Evolutionary conservation across 441 rosid species (phyloP).

Genomic region (Euphorbia celastroides): DNA sequence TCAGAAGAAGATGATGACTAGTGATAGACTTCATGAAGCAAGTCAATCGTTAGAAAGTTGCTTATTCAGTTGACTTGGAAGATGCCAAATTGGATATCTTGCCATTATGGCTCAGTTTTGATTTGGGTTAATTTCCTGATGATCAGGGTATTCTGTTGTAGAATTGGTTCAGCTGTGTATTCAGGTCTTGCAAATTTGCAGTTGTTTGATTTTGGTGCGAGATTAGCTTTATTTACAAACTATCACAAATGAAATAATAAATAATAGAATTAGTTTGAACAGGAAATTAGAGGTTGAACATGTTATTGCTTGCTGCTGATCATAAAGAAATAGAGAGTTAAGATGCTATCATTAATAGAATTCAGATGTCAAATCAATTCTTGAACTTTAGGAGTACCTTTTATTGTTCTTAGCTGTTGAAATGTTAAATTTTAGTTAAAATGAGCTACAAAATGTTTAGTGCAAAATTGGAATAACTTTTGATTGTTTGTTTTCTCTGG

Average conservation of each 20-base stretch:
- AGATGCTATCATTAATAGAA: no score
- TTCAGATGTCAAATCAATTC: no score
- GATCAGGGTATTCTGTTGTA: slow-evolving; percentile 3
- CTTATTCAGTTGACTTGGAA: slow-evolving; percentile 6
- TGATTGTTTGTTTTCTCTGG: no score
- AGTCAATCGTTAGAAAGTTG: slow-evolving; percentile 10
- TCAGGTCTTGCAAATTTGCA: background rate
- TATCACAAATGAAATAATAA: background rate
- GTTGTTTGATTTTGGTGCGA: background rate
- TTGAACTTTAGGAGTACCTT: no score
- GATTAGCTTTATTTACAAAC: background rate
- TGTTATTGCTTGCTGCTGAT: background rate
- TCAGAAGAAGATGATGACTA: slow-evolving; percentile 3
- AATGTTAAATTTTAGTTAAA: no score
- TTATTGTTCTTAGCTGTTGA: no score
- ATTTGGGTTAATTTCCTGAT: slow-evolving; percentile 4
- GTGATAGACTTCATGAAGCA: slow-evolving; percentile 10
- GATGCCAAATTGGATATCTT: background rate
- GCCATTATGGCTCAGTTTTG: background rate
- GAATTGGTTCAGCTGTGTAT: slow-evolving; percentile 11
- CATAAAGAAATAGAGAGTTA: no score
- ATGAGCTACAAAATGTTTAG: no score
- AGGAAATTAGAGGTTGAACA: background rate
- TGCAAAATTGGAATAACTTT: no score
- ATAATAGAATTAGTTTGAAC: background rate